A percentile compares a stretch with the other conserved stretches of the same genome.
Conservation (phyloP, 495 filamentous ascomycete species). For the Darksidea phi region DNA sequence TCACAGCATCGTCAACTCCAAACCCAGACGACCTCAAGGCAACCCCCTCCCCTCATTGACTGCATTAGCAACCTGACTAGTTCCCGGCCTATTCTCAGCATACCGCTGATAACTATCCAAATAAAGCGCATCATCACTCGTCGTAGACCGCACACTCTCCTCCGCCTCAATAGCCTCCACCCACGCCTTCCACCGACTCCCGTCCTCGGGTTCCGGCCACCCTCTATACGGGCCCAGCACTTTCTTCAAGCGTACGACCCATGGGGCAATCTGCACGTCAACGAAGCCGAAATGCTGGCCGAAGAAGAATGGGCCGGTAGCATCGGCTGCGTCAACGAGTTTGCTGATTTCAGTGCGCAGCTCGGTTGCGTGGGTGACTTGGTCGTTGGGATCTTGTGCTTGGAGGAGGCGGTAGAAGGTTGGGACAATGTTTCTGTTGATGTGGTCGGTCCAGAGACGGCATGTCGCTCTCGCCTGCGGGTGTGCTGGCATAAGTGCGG, state of each 20-base stretch:
- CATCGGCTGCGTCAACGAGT: conserved; percentile 69
- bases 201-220: conserved; percentile 71
- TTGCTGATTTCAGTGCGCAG: conserved; percentile 68
- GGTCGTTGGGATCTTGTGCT: conserved; percentile 64
- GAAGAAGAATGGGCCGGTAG: conserved; percentile 77
- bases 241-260: conserved; percentile 71
- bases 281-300: conserved; percentile 71
- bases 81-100: conserved; percentile 35
- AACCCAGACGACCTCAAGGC: no score
- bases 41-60: conserved; percentile 31
- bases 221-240: conserved; percentile 78
- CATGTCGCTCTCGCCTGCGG: conserved; percentile 72
- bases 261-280: conserved; percentile 86
- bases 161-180: conserved; percentile 77
- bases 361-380: conserved; percentile 61
- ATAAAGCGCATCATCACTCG: conserved; percentile 51
- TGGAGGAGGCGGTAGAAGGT: conserved; percentile 77
- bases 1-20: no score
- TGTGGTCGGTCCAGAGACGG: conserved; percentile 84
- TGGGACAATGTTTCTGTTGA: conserved; percentile 81
- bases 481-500: conserved; percentile 64
- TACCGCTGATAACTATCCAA: conserved; percentile 42
- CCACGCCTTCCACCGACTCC: conserved; percentile 74
- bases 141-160: conserved; percentile 72
- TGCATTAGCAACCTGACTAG: conserved; percentile 27